Evolutionary conservation across 768 basidiomycete species (phyloP), one percentile per base, ranked within the genome.

Genomic region (Boletus speciosus): DNA sequence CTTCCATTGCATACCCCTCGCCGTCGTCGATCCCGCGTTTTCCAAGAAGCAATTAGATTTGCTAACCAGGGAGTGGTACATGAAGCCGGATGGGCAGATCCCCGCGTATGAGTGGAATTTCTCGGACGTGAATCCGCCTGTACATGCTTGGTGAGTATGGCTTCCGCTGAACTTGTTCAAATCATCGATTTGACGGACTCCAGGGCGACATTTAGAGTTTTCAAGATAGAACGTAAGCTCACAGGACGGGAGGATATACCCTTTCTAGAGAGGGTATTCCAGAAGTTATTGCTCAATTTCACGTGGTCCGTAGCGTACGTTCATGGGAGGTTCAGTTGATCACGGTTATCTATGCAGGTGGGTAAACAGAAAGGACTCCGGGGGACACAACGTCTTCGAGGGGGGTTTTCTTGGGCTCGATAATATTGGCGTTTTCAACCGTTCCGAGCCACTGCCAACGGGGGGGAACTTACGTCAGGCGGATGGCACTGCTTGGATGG

Each of bases 51-150:
- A 99, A 69, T 81, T 99, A 35, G 96, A 98, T 70, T 68, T 98
- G 55, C 80, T 99, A 64, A 98, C 96, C 3, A 81, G 97, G 52
- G 97, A 99, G 73, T 99, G 97, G 97, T 99, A 98, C 74, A 91
- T 93, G 90, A 97, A 97, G 69, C 97, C 97, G 1, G 96, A 98
- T 68, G 97, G 97, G 35, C 95, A 97, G 65, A 89, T 99, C 54
- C 97, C 97, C 4, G 97, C 97, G 0, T 99, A 98, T 70, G 97
- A 99, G 71, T 99, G 97, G 97, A 98, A 99, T 68, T 98, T 97
- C 64, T 83, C 87, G 47, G 97, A 99, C 68, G 97, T 98, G 58
- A 98, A 99, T 69, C 97, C 97, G 9, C 97, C 97, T 12, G 97
- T 99, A 4, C 97, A 99, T 72, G 97, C 97, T 9, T 99, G 97